Conservation (phyloP, 139 green algal species). For the Chlorella sp. region DNA sequence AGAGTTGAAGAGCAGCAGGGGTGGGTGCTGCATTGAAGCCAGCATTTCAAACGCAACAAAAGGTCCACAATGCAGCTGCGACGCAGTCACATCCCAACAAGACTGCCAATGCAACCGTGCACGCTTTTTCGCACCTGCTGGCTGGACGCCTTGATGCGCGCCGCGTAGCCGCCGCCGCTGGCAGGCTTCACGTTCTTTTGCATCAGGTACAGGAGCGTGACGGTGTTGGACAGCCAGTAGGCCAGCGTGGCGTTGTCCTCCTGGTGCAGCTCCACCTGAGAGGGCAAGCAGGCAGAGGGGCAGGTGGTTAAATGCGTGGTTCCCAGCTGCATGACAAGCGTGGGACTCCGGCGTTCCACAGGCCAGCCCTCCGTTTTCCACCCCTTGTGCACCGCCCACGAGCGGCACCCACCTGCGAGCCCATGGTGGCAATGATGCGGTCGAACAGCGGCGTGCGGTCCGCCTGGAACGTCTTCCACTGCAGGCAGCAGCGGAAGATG, state of each 20-base stretch:
- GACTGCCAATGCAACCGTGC: background rate
- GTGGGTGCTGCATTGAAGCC: no score
- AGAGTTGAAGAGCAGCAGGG: background rate
- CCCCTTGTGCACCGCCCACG: no score
- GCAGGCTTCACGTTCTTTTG: slow-evolving; percentile 95
- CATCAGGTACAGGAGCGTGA: slow-evolving; percentile 96
- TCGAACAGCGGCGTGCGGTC: slow-evolving; percentile 98
- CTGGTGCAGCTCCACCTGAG: slow-evolving; percentile 84
- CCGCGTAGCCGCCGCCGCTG: slow-evolving; percentile 53
- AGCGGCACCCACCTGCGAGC: slow-evolving; percentile 73
- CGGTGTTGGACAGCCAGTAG: slow-evolving; percentile 98
- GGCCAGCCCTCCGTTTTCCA: no score
- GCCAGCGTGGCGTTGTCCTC: slow-evolving; percentile 90
- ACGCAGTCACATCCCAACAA: background rate
- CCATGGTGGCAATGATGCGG: slow-evolving; percentile 93
- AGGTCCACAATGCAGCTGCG: background rate
- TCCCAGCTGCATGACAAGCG: no score
- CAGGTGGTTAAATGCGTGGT: no score
- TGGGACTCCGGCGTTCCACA: no score
- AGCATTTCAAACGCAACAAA: no score
- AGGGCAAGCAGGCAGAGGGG: no score
- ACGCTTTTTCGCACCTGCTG: slow-evolving; percentile 29
- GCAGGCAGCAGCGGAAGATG: slow-evolving; percentile 91
- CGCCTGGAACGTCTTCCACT: slow-evolving; percentile 91
- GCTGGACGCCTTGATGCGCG: slow-evolving; percentile 38